phyloP scores from a whole-genome alignment of 2,329 filamentous ascomycete species.

The Aspergillus melleus region DNA sequence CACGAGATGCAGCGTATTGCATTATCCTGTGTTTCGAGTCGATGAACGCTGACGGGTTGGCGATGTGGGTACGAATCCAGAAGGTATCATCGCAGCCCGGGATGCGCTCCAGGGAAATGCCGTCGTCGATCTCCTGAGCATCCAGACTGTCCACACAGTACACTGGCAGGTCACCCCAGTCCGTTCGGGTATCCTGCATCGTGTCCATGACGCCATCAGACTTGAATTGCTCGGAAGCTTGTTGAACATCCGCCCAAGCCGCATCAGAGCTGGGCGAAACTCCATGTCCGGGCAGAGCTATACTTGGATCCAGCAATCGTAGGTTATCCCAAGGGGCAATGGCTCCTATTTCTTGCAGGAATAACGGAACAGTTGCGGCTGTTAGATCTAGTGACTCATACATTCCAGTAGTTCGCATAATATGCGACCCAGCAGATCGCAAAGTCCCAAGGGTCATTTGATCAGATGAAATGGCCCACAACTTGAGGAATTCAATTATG shows the following conservation, averaged over 20 bases:
- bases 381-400: constrained; percentile 49
- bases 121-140: constrained; percentile 64
- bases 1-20: constrained; percentile 56
- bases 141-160: constrained; percentile 59
- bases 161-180: constrained; percentile 58
- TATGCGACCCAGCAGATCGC: constrained; percentile 53
- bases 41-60: constrained; percentile 65
- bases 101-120: constrained; percentile 57
- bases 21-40: constrained; percentile 51
- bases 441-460: constrained; percentile 43
- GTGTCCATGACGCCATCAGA: constrained; percentile 46
- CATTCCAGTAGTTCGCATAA: constrained; percentile 57
- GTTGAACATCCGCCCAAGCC: constrained; percentile 31
- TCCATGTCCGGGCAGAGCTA: constrained; percentile 52
- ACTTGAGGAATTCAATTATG: constrained; percentile 58
- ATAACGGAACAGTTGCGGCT: constrained; percentile 45
- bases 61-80: constrained; percentile 64
- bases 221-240: constrained; percentile 26
- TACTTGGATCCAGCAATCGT: constrained; percentile 50
- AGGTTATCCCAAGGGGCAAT: constrained; percentile 60
- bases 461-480: constrained; percentile 48
- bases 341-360: constrained; percentile 63
- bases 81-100: constrained; percentile 45
- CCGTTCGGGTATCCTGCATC: constrained; percentile 57
- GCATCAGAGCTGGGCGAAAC: constrained; percentile 31